phyloP scores from a whole-genome alignment of 495 filamentous ascomycete genomes.

The Penicillium manginii region DNA sequence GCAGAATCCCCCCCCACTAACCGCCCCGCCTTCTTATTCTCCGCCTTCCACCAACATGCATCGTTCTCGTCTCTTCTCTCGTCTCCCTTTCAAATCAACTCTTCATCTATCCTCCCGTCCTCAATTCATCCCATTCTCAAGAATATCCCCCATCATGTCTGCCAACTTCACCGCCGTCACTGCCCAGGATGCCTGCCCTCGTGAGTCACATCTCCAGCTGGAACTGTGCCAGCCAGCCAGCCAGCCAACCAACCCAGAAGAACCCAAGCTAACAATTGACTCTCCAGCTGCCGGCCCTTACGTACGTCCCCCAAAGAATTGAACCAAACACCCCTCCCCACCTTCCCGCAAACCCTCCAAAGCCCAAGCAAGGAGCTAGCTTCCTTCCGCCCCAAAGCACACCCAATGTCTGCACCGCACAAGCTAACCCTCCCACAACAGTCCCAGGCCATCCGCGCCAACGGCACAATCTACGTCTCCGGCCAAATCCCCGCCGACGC shows the following conservation, averaged over 20 bases:
- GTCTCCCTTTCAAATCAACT: conserved; percentile 30
- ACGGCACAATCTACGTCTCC: conserved; percentile 84
- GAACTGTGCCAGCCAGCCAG: too few relatives aligned
- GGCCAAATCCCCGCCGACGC: conserved; percentile 87
- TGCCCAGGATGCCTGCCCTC: conserved; percentile 52
- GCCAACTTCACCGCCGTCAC: conserved; percentile 41
- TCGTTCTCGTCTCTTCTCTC: conserved; percentile 27
- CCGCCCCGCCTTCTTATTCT: conserved; percentile 12
- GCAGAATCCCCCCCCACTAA: conserved; percentile 7
- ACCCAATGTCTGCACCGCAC: too few relatives aligned
- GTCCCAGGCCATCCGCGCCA: conserved; percentile 89
- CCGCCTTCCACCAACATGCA: conserved; percentile 9
- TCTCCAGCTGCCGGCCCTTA: conserved; percentile 59
- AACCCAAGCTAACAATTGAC: conserved; percentile 36
- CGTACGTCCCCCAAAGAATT: conserved; percentile 40
- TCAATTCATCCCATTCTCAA: conserved; percentile 7
- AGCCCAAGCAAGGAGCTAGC: not conserved
- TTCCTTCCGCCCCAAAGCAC: too few relatives aligned
- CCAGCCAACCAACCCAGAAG: not conserved
- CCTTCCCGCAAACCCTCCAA: too few relatives aligned
- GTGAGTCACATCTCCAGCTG: conserved; percentile 33
- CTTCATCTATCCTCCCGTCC: conserved; percentile 17
- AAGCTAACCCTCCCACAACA: conserved; percentile 36
- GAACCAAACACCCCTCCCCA: conserved; percentile 1
- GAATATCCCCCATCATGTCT: conserved; percentile 36